Base-by-base conservation (phyloP, 768 basidiomycete genomes). In the Suillus weaverae region DNA sequence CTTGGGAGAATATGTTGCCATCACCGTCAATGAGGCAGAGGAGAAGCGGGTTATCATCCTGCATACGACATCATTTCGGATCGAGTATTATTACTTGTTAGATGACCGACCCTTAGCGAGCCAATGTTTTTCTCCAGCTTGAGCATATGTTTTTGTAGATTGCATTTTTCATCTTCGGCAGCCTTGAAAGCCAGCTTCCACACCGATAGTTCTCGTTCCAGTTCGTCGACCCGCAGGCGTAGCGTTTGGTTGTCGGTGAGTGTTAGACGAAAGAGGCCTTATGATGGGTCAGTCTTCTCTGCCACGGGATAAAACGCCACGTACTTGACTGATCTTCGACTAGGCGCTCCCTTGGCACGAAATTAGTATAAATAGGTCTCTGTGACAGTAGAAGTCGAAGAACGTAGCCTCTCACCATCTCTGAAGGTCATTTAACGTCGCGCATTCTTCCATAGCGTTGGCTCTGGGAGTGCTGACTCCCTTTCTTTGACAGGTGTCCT, bases 11-110 rank as follows among this genome's bases (percentile, higher is more conserved):
- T 16, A 81, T 78, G 65, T 78, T 76, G 18, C 80, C 80, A 65
- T 80, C 79, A 4, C 80, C 80, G 60, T 81, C 80, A 26, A 81
- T 77, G 44, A 81, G 70, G 60, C 77, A 76, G 11, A 79, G 66
- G 22, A 79, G 66, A 38, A 82, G 69, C 8, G 78, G 78, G 54
- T 81, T 79, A 62, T 81, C 79, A 11, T 80, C 77, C 80, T 81
- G 57, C 5, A 35, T 35, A 22, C 35, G 4, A 30, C 20, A 35
- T 32, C 44, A 46, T n/a, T 46, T 62, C 7, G 7, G 26, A 18
- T 35, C 9, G 11, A 51, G 16, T 14, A n/a, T 59, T 61, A 33
- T 61, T 32, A 35, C n/a, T 30, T 55, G n/a, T 54, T 3, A 13
- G 56, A 30, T 11, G 43, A 64, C 75, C 61, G 36, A 77, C 77